A percentile compares a stretch with the other conserved stretches of the same genome.
Evolutionary conservation across 495 filamentous ascomycete species (phyloP).

Genomic region (Neurospora tetraspora): DNA sequence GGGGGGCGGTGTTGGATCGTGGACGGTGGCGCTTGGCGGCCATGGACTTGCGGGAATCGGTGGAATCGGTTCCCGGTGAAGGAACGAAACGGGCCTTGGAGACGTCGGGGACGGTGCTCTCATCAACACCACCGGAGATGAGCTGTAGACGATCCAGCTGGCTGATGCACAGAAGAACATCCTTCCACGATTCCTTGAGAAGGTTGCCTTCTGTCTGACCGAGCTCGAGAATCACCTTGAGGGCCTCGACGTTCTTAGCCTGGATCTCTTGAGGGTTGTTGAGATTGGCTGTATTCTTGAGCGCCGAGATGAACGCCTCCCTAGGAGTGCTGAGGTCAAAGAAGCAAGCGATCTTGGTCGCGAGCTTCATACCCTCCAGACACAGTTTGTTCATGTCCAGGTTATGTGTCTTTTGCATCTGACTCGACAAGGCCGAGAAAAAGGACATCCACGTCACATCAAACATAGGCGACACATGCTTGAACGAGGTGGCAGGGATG

Average conservation of each 20-base stretch:
- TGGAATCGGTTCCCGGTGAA: constrained; percentile 29
- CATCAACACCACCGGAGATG: constrained; percentile 89
- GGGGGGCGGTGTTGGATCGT: constrained; percentile 51
- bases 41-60: constrained; percentile 54
- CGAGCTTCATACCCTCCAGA: constrained; percentile 89
- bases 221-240: constrained; percentile 83
- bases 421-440: constrained; percentile 81
- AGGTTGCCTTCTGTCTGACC: constrained; percentile 86
- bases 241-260: constrained; percentile 88
- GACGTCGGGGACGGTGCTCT: constrained; percentile 84
- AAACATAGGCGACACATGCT: constrained; percentile 97
- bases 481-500: constrained; percentile 84
- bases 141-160: constrained; percentile 93
- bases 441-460: constrained; percentile 99
- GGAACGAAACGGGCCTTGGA: constrained; percentile 69
- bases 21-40: constrained; percentile 54
- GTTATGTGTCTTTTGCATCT: constrained; percentile 85
- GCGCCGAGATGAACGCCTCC: constrained; percentile 85
- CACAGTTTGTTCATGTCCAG: constrained; percentile 83
- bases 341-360: constrained; percentile 82
- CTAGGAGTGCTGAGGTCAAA: constrained; percentile 88
- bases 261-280: constrained; percentile 94
- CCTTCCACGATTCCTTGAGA: constrained; percentile 83
- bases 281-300: constrained; percentile 89
- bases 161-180: constrained; percentile 89